Conservation (phyloP, 164 flowering plant species). For the Vitis labrusca region DNA sequence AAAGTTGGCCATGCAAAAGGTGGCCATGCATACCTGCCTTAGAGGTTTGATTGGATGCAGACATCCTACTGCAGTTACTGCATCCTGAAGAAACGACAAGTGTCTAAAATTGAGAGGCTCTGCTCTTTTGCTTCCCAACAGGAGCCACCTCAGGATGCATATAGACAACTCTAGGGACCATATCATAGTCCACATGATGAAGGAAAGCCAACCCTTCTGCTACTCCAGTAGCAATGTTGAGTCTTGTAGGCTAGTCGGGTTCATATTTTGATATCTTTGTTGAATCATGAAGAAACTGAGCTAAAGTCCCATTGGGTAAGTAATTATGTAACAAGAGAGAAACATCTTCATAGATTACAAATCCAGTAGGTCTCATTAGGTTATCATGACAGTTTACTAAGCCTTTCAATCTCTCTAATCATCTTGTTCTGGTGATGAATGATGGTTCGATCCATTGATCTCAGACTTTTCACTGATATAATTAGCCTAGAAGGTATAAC, state of each 20-base stretch:
- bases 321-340: slow-evolving; percentile 74
- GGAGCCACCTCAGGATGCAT: no score
- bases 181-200: no score
- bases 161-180: no score
- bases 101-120: no score
- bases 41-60: no score
- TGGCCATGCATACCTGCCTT: no score
- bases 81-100: no score
- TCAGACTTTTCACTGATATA: slow-evolving; percentile 71
- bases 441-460: slow-evolving; percentile 80
- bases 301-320: slow-evolving; percentile 76
- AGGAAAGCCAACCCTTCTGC: slow-evolving; percentile 56
- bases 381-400: slow-evolving; percentile 84
- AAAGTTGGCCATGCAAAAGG: no score
- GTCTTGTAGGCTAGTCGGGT: slow-evolving; percentile 86
- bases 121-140: no score
- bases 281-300: slow-evolving; percentile 68
- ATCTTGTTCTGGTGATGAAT: slow-evolving; percentile 83
- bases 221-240: slow-evolving; percentile 81
- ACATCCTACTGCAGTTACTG: no score
- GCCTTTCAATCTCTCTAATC: slow-evolving; percentile 91
- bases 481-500: slow-evolving; percentile 93
- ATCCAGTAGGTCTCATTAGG: slow-evolving; percentile 79
- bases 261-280: slow-evolving; percentile 42
- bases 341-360: slow-evolving; percentile 79